These are phyloP conservation scores for Cryptococcus jaspeensis DNA, from an alignment of 1,284 basidiomycete genomes.

Conservation along the genomic window DNA sequence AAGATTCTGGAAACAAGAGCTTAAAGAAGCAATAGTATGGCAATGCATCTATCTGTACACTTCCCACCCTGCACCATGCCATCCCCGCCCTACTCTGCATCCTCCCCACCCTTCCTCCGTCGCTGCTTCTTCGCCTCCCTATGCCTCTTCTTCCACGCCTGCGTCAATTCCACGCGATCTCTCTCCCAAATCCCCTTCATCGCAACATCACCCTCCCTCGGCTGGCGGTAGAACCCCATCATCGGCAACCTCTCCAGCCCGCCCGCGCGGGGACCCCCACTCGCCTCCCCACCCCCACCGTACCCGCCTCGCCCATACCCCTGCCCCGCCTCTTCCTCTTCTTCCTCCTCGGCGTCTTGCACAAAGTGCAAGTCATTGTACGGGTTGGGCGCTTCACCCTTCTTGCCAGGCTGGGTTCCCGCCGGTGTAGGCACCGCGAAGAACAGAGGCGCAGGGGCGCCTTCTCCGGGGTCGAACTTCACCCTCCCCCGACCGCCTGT, in stretches of 20 bases:
- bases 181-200: constrained; percentile 71
- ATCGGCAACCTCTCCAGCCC: constrained; percentile 1
- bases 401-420: neutral
- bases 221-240: constrained; percentile 28
- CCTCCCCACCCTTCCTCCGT: constrained; percentile 59
- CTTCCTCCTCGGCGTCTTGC: neutral
- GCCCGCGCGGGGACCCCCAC: too few relatives aligned
- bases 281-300: constrained; percentile 8
- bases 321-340: neutral
- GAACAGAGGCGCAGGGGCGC: constrained; percentile 41
- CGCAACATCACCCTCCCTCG: constrained; percentile 49
- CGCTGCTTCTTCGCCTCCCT: constrained; percentile 72
- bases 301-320: neutral
- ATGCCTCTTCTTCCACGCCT: constrained; percentile 73
- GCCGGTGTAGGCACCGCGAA: constrained; percentile 28
- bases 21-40: too few relatives aligned
- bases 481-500: constrained; percentile 20
- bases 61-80: too few relatives aligned
- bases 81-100: neutral
- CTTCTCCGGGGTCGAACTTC: constrained; percentile 31
- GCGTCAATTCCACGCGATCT: constrained; percentile 66
- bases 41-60: too few relatives aligned
- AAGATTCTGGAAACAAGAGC: too few relatives aligned
- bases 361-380: constrained; percentile 12
- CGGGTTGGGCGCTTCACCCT: constrained; percentile 24